Evolutionary conservation across 495 filamentous ascomycete species (phyloP), one percentile per base, ranked within the genome.

Genomic region (Hyphodiscus hymeniophilus): DNA sequence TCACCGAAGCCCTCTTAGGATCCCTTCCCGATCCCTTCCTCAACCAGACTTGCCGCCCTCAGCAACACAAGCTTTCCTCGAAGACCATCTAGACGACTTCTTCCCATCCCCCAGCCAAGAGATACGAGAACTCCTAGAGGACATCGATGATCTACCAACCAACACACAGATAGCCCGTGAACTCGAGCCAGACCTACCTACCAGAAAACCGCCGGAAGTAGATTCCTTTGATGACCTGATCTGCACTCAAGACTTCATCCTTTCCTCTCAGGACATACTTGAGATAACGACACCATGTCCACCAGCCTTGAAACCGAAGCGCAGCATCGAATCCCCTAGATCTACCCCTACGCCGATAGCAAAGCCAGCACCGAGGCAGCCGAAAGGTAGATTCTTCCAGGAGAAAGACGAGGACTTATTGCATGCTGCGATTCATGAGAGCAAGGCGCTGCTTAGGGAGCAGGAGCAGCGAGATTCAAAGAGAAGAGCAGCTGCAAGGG

Each of bases 31-130:
- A 23, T 11, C 8, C 7, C 7, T 16, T 22, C 28, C 32, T 1
- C 12, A 12, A 2, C 7, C 31, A 10, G 47, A 34, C 22, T 15
- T 42, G 7, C 63, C 28, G 15, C 65, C 66, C 1, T 59, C 62
- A 6, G 66, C 62, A 44, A 74, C 72, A 0, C 70, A 74, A 47
- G 45, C 63, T 8, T 72, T 75, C 31, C 43, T 75, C 16, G 56
- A 69, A 31, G 41, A 54, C n/a, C 57, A 75, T 42, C 47, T 74
- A 7, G 70, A 74, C 41, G 67, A 73, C 17, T 63, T 71, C n/a
- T 65, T 74, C 22, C 72, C 72, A 0, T 67, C 64, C 13, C 64
- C 69, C 7, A 69, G 69, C 0, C 73, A 77, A 52, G 65, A 69
- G 51, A 60, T 54, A 0, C 59, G 65, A 10, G 73, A 77, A 50